Conservation (phyloP, 345 rosid genomes). For the Excoecaria agallocha region DNA sequence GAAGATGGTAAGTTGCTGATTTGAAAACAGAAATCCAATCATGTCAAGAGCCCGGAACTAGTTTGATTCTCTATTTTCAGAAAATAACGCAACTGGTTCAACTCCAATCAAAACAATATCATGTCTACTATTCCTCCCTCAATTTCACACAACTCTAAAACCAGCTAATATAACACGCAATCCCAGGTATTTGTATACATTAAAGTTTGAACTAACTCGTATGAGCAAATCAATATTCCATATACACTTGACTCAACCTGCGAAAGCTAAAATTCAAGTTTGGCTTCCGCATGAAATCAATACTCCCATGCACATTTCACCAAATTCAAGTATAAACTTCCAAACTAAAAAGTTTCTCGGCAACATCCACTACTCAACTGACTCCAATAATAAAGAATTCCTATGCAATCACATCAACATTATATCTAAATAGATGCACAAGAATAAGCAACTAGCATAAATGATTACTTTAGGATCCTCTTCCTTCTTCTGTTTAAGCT, state of each 20-base stretch:
- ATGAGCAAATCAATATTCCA: background rate
- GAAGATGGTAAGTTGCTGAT: background rate
- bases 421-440: background rate
- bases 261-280: background rate
- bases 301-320: background rate
- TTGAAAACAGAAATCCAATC: background rate
- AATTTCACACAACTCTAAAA: background rate
- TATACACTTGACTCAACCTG: background rate
- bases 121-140: background rate
- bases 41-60: background rate
- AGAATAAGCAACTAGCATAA: background rate
- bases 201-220: background rate
- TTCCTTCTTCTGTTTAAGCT: conserved; percentile 59
- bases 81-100: background rate
- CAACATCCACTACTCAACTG: background rate
- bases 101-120: conserved; percentile 1
- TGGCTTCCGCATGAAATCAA: background rate
- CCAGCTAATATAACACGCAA: background rate
- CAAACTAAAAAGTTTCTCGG: background rate
- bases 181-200: background rate
- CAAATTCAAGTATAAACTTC: background rate
- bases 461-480: conserved; percentile 75
- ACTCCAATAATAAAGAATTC: background rate
- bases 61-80: background rate
- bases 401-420: background rate